A percentile compares a stretch with the other conserved stretches of the same genome.
Evolutionary conservation across 1,284 basidiomycete species (phyloP).

Genomic region (Microbotryum violaceum): DNA sequence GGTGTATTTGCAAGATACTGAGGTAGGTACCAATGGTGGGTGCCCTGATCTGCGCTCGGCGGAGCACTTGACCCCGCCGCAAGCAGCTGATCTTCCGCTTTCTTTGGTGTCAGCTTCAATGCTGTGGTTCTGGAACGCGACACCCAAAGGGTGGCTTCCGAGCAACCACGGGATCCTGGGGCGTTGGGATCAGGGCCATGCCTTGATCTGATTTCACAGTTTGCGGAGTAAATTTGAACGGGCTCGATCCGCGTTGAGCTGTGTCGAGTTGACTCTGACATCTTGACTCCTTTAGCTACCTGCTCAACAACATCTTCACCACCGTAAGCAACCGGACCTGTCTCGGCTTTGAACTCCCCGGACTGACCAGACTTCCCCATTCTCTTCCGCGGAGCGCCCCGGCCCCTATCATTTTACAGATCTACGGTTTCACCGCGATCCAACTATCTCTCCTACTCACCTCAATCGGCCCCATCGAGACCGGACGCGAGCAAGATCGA

Average conservation of each 20-base stretch:
- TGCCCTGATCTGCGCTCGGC: neutral
- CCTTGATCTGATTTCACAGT: constrained; percentile 55
- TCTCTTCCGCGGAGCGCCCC: too few species aligned
- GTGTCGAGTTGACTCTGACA: neutral
- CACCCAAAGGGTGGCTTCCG: constrained; percentile 48
- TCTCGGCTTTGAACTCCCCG: too few species aligned
- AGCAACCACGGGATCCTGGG: constrained; percentile 57
- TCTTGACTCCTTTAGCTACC: too few species aligned
- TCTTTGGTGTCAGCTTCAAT: constrained; percentile 51
- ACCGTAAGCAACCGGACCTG: too few species aligned
- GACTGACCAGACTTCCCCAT: too few species aligned
- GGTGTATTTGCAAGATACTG: constrained; percentile 61
- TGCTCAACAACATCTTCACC: too few species aligned
- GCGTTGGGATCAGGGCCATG: constrained; percentile 55
- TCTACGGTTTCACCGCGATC: constrained; percentile 77
- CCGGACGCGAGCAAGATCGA: constrained; percentile 65
- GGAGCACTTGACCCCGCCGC: too few species aligned
- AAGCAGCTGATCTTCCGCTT: neutral
- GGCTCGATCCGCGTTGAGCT: neutral
- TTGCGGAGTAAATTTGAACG: constrained; percentile 41
- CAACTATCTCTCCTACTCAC: constrained; percentile 63
- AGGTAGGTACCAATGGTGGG: constrained; percentile 47
- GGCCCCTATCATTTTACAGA: constrained; percentile 23
- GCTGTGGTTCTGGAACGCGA: constrained; percentile 59
- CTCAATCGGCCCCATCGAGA: constrained; percentile 73